Percentiles rank a stretch among this genome's conserved stretches.
These are phyloP conservation scores for Mercurialis annua DNA, from an alignment of 345 rosid species.

Conservation along the genomic window DNA sequence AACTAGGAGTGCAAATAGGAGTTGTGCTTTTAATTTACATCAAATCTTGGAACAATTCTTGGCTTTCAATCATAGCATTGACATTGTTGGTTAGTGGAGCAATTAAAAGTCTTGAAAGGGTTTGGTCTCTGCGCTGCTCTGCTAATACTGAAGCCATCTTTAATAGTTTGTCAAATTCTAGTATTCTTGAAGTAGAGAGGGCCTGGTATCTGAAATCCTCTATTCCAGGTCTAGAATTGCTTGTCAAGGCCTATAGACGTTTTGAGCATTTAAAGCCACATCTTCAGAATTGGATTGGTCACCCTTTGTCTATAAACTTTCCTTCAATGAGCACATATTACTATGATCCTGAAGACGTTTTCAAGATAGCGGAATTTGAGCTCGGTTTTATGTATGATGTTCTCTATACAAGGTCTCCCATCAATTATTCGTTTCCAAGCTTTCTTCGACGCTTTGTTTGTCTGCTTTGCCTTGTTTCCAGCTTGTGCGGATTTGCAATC, in stretches of 20 bases:
- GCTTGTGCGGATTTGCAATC: slow-evolving; percentile 12
- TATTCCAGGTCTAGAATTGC: background rate
- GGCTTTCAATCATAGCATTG: slow-evolving; percentile 14
- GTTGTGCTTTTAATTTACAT: slow-evolving; percentile 5
- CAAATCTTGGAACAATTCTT: slow-evolving; percentile 19
- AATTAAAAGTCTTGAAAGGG: slow-evolving; percentile 6
- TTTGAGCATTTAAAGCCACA: slow-evolving; percentile 23
- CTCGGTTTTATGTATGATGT: slow-evolving; percentile 17
- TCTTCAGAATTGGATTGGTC: slow-evolving; percentile 20
- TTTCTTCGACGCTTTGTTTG: slow-evolving; percentile 5
- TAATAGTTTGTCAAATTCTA: background rate
- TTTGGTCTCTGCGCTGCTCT: slow-evolving; percentile 18
- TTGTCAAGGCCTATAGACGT: slow-evolving; percentile 14
- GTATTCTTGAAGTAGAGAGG: background rate
- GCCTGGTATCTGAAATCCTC: slow-evolving; percentile 8
- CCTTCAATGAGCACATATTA: slow-evolving; percentile 5
- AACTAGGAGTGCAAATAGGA: slow-evolving; percentile 7
- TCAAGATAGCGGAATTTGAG: slow-evolving; percentile 17
- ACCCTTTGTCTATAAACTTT: slow-evolving; percentile 9
- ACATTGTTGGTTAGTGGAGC: slow-evolving; percentile 22
- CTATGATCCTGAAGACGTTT: slow-evolving; percentile 2
- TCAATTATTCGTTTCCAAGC: background rate
- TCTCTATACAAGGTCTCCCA: slow-evolving; percentile 13
- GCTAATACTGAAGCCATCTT: background rate
- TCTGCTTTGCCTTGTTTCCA: background rate